These are phyloP conservation scores for Lasiodiplodia sp. DNA, from an alignment of 2,329 filamentous ascomycete genomes.

Conservation along the genomic window DNA sequence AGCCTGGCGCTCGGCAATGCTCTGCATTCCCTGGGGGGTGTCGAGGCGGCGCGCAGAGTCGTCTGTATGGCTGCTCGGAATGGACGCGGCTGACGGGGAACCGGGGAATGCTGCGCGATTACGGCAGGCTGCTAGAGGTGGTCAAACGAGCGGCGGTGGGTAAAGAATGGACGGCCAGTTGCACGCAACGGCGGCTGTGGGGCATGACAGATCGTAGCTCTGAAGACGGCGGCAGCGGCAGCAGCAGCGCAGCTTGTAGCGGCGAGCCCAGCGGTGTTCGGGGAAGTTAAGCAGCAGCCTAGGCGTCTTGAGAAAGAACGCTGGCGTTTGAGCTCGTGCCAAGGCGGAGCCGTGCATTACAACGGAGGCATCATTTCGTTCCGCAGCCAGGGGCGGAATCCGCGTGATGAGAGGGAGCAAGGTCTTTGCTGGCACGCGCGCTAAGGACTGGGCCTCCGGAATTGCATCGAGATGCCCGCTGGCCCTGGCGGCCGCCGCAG, in stretches of 20 bases:
- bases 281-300: conserved; percentile 23
- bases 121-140: not conserved
- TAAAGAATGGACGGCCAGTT: conserved; percentile 27
- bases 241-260: conserved; percentile 21
- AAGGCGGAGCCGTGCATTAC: conserved; percentile 26
- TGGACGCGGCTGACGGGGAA: conserved; percentile 12
- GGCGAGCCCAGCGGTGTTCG: conserved; percentile 17
- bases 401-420: conserved; percentile 11
- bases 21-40: conserved; percentile 26
- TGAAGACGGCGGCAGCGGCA: conserved; percentile 7
- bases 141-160: conserved; percentile 23
- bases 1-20: conserved; percentile 28
- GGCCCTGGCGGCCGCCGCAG: not conserved
- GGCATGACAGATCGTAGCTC: conserved; percentile 18
- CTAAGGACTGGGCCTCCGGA: conserved; percentile 10
- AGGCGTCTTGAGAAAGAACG: conserved; percentile 25
- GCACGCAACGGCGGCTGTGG: conserved; percentile 20
- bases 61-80: conserved; percentile 2
- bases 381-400: conserved; percentile 2
- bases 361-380: conserved; percentile 26
- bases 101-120: conserved; percentile 11
- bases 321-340: conserved; percentile 23
- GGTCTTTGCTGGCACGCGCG: conserved; percentile 9
- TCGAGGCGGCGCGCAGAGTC: conserved; percentile 1
- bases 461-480: conserved; percentile 4